Evolutionary conservation across 208 protist species (phyloP).

Genomic region (Leishmania guyanensis): DNA sequence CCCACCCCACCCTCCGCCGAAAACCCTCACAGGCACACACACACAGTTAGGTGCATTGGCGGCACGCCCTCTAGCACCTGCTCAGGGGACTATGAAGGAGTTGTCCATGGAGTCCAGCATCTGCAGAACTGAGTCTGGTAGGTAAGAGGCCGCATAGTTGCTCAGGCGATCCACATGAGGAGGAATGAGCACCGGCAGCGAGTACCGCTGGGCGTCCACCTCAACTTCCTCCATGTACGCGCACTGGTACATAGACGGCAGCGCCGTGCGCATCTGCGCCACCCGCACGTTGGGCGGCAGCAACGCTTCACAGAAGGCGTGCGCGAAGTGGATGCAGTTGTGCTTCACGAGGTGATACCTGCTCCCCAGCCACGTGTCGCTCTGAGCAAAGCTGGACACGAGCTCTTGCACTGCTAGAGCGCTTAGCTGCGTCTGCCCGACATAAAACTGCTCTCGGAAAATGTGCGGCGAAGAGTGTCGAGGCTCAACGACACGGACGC

Average conservation of each 20-base stretch:
- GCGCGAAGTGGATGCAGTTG: slow-evolving; percentile 82
- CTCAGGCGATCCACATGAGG: slow-evolving; percentile 50
- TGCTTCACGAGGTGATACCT: slow-evolving; percentile 66
- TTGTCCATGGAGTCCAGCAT: slow-evolving; percentile 40
- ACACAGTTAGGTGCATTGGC: background rate
- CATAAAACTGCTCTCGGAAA: slow-evolving; percentile 73
- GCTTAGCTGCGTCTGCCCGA: slow-evolving; percentile 57
- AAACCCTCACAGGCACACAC: background rate
- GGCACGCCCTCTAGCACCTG: background rate
- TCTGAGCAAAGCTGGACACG: slow-evolving; percentile 29
- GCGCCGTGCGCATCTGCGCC: slow-evolving; percentile 16
- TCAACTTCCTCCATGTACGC: slow-evolving; percentile 33
- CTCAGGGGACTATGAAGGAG: background rate
- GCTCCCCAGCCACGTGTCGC: slow-evolving; percentile 42
- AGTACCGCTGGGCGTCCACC: slow-evolving; percentile 23
- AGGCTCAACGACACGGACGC: slow-evolving; percentile 47
- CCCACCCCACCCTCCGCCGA: background rate
- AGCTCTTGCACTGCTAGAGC: slow-evolving; percentile 34
- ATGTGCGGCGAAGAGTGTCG: slow-evolving; percentile 55
- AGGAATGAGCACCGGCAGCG: slow-evolving; percentile 48
- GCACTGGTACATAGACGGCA: slow-evolving; percentile 23
- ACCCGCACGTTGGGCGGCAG: slow-evolving; percentile 43
- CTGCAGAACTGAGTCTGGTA: slow-evolving; percentile 32
- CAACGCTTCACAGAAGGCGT: slow-evolving; percentile 41
- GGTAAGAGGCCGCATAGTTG: slow-evolving; percentile 23